These are phyloP conservation scores for Colletotrichum falcatum DNA, from an alignment of 2,329 filamentous ascomycete species.

Conservation along the genomic window DNA sequence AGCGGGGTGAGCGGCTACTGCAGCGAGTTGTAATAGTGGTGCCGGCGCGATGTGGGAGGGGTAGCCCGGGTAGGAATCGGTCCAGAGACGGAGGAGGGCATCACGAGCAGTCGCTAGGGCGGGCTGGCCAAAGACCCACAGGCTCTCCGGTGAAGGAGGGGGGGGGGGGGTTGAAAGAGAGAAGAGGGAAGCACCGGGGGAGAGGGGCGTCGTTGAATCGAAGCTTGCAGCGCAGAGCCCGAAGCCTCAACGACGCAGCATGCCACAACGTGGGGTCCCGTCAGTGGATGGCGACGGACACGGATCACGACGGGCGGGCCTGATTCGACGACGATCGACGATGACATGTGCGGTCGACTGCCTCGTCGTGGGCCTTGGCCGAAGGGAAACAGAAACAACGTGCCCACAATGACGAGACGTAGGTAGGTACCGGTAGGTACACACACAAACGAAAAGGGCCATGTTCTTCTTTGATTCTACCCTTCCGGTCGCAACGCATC, in stretches of 20 bases:
- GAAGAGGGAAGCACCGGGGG: slow-evolving; percentile 26
- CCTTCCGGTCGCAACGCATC: neutral
- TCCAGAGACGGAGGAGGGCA: slow-evolving; percentile 40
- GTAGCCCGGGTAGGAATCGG: slow-evolving; percentile 30
- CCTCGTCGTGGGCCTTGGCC: slow-evolving; percentile 2
- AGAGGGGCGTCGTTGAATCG: slow-evolving; percentile 26
- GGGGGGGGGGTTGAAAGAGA: neutral
- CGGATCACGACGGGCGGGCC: slow-evolving; percentile 15
- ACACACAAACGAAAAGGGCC: slow-evolving; percentile 1
- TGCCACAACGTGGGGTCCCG: slow-evolving; percentile 38
- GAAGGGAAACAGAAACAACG: slow-evolving; percentile 13
- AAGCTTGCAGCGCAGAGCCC: slow-evolving; percentile 24
- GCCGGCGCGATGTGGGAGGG: slow-evolving; percentile 27
- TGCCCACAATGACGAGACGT: slow-evolving; percentile 21
- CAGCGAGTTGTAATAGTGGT: slow-evolving; percentile 26
- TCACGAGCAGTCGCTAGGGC: slow-evolving; percentile 24
- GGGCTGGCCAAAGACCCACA: slow-evolving; percentile 28
- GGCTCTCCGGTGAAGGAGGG: slow-evolving; percentile 20
- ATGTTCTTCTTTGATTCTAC: neutral
- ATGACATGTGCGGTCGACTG: neutral
- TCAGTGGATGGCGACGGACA: slow-evolving; percentile 36
- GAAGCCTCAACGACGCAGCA: slow-evolving; percentile 36
- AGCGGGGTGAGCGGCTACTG: slow-evolving; percentile 39
- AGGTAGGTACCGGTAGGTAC: slow-evolving; percentile 30
- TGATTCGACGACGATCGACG: slow-evolving; percentile 31